Conservation (phyloP, 805 yeast species). For the Yarrowia sp. region DNA sequence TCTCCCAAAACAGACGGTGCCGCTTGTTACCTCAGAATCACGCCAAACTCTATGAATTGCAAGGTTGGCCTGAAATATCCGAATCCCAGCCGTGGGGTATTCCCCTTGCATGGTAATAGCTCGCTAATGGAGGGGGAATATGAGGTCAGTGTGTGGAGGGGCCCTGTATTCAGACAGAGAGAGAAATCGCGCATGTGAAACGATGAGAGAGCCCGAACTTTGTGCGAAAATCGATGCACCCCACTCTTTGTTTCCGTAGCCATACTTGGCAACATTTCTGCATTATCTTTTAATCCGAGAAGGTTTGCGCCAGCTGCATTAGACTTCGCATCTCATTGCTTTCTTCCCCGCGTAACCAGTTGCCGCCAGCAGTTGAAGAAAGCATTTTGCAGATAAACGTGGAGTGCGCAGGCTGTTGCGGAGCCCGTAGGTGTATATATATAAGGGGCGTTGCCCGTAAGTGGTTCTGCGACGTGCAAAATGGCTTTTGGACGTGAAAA, state of each 20-base stretch:
- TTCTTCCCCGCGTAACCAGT: slow-evolving; percentile 30
- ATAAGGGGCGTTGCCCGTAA: neutral
- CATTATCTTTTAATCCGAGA: slow-evolving; percentile 26
- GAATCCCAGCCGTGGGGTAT: slow-evolving; percentile 9
- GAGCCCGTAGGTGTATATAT: slow-evolving; percentile 1
- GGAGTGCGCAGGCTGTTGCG: neutral
- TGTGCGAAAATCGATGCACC: neutral
- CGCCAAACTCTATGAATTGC: neutral
- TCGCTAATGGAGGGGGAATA: neutral
- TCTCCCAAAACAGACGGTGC: slow-evolving; percentile 8
- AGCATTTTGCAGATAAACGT: slow-evolving; percentile 15
- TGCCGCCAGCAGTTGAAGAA: neutral
- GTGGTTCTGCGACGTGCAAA: neutral
- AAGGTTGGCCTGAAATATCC: neutral
- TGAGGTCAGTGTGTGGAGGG: neutral
- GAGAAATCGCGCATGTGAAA: neutral
- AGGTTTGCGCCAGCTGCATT: slow-evolving; percentile 17
- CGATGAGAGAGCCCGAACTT: neutral
- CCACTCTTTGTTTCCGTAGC: neutral
- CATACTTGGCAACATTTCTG: slow-evolving; percentile 28
- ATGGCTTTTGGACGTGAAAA: slow-evolving; percentile 4
- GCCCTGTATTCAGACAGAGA: neutral
- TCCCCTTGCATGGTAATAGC: slow-evolving; percentile 14
- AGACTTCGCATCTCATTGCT: slow-evolving; percentile 13
- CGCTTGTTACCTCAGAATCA: neutral